A percentile compares a stretch with the other conserved stretches of the same genome.
Conservation (phyloP, 1,139 yeast genomes). For the Magnusiomyces paraingens region DNA sequence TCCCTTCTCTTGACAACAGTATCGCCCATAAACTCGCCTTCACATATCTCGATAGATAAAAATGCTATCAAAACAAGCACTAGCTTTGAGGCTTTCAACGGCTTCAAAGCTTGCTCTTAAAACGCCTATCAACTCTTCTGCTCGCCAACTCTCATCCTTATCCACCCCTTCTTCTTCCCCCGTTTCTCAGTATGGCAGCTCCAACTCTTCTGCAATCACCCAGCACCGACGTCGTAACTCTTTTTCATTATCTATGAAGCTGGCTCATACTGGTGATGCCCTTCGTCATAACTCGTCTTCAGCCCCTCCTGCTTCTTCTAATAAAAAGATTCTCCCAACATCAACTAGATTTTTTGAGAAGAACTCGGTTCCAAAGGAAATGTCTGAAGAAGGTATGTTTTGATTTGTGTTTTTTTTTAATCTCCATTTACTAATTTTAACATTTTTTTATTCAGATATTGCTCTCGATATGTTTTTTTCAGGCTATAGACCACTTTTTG, state of each 20-base stretch:
- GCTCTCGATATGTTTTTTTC: constrained; percentile 29
- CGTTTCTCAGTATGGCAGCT: neutral
- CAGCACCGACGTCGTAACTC: constrained; percentile 14
- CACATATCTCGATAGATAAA: neutral
- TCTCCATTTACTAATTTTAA: neutral
- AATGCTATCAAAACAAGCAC: constrained; percentile 1
- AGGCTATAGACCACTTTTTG: constrained; percentile 29
- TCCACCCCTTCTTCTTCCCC: constrained; percentile 6
- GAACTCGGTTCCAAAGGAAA: constrained; percentile 1
- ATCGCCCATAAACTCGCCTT: neutral
- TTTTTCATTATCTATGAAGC: constrained; percentile 8
- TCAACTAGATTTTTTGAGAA: neutral
- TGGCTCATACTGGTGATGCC: constrained; percentile 5
- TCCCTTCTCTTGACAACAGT: neutral
- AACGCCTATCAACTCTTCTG: neutral
- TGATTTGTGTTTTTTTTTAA: neutral
- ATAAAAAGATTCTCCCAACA: neutral
- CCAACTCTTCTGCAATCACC: neutral
- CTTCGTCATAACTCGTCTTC: constrained; percentile 15
- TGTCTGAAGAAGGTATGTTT: constrained; percentile 6
- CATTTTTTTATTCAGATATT: neutral
- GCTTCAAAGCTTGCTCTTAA: neutral
- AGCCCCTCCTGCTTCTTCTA: constrained; percentile 14
- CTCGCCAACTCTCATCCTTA: neutral
- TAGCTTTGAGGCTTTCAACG: neutral